These are phyloP conservation scores for Sclerospora graminicola DNA, from an alignment of 352 stramenopile genomes.

Conservation along the genomic window DNA sequence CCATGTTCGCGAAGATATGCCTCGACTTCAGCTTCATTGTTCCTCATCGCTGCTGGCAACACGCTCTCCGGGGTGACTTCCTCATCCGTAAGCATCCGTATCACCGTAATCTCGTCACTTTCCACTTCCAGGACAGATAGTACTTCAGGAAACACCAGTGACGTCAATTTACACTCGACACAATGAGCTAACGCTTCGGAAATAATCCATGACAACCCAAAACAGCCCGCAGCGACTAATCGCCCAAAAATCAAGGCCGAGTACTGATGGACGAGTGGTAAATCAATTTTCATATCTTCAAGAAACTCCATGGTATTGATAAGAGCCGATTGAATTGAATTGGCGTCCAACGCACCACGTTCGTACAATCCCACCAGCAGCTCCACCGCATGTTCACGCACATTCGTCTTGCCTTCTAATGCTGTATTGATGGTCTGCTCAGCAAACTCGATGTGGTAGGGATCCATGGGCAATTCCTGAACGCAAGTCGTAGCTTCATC, in stretches of 20 bases:
- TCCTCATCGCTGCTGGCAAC: conserved; percentile 27
- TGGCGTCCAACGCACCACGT: conserved; percentile 44
- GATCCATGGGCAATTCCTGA: conserved; percentile 43
- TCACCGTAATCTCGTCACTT: conserved; percentile 48
- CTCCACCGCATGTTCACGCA: conserved; percentile 61
- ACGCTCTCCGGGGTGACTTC: conserved; percentile 51
- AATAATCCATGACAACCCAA: conserved; percentile 77
- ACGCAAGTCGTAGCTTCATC: conserved; percentile 68
- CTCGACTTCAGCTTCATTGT: conserved; percentile 33
- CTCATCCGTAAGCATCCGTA: conserved; percentile 72
- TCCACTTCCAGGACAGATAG: conserved; percentile 65
- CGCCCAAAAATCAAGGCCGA: conserved; percentile 59
- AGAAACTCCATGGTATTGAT: conserved; percentile 72
- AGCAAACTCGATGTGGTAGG: conserved; percentile 49
- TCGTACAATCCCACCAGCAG: conserved; percentile 74
- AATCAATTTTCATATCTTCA: conserved; percentile 81
- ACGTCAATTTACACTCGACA: conserved; percentile 53
- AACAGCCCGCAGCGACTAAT: conserved; percentile 68
- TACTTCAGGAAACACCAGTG: conserved; percentile 61
- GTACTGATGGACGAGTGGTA: conserved; percentile 76
- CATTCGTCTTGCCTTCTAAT: conserved; percentile 61
- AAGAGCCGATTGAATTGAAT: conserved; percentile 60
- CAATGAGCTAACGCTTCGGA: conserved; percentile 38
- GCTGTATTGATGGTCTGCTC: conserved; percentile 62
- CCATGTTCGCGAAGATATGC: conserved; percentile 54